Evolutionary conservation across 2,329 filamentous ascomycete species (phyloP), one percentile per base, ranked within the genome.

Genomic region (Trichoderma afroharzianum): DNA sequence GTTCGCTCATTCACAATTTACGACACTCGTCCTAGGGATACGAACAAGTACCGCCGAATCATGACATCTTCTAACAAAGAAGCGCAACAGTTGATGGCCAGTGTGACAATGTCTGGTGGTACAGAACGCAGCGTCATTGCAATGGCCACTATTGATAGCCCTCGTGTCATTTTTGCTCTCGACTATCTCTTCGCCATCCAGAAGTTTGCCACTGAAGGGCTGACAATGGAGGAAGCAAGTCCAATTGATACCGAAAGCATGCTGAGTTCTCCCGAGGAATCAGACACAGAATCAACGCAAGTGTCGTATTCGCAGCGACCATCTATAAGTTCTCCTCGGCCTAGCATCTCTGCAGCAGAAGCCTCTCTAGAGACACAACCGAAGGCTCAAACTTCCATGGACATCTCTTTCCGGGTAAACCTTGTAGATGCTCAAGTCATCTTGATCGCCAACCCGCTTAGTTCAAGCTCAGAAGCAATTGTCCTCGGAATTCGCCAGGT

Each of bases 81-180:
- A 70, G 94, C 96, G 59, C 95, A 98, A 80, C 97, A 99, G 77
- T 95, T 99, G 78, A 99, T 99, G 96, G 96, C 96, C 21, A 98
- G 93, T 79, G 85, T 99, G 4, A 97, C 95, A 0, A 97, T 99
- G 81, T 94, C 95, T 0, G 93, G 94, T 18, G 94, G 94, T 4
- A 85, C 90, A 39, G 92, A 97, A 53, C 90, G 90, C 72, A 93
- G 91, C 79, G 82, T 98, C 70, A 97, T 98, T 77, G 94, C 93
- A 2, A 92, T 99, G 81, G 88, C 98, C 71, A 97, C 95, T 0
- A 90, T 99, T 73, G 96, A 99, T 78, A 99, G 96, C 76, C 96
- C 96, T 2, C 89, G 94, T 3, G 89, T 99, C 70, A 98, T 99
- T 72, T 93, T 99, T 79, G 95, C 97, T 0, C 84, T 99, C 33